Percentiles rank a stretch among this genome's conserved stretches.
phyloP scores from a whole-genome alignment of 768 basidiomycete genomes.

The Galerina sulciceps region DNA sequence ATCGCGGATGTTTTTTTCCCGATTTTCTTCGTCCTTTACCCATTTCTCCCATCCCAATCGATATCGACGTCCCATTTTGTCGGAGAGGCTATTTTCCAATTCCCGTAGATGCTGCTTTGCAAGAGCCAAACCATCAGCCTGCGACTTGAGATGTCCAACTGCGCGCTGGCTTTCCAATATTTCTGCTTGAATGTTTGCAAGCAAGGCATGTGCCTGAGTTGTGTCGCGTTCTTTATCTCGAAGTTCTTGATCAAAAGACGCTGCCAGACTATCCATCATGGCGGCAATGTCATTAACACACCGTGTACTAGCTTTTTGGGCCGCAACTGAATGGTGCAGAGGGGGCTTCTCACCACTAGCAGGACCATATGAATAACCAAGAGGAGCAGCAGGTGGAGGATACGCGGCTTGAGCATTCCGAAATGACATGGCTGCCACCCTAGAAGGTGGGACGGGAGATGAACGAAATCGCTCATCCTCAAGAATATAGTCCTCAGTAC shows the following conservation, averaged over 20 bases:
- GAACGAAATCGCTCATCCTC: slow-evolving; percentile 97
- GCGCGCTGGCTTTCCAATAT: slow-evolving; percentile 84
- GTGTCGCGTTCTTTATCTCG: slow-evolving; percentile 91
- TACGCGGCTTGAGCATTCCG: slow-evolving; percentile 70
- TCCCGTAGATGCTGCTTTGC: slow-evolving; percentile 61
- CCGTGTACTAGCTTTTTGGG: slow-evolving; percentile 83
- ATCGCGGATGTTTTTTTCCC: slow-evolving; percentile 73
- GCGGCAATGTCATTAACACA: slow-evolving; percentile 84
- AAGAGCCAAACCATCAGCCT: slow-evolving; percentile 68
- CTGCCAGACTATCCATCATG: slow-evolving; percentile 87
- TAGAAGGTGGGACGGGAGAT: slow-evolving; percentile 80
- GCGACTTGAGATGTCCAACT: slow-evolving; percentile 67
- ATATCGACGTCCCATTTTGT: slow-evolving; percentile 83
- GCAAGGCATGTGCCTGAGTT: slow-evolving; percentile 84
- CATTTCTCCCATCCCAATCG: slow-evolving; percentile 93
- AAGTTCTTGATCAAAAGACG: slow-evolving; percentile 91
- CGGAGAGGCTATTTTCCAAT: slow-evolving; percentile 66
- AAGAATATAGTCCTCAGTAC: slow-evolving; percentile 97
- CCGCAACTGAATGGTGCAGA: slow-evolving; percentile 84
- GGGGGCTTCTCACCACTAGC: slow-evolving; percentile 68
- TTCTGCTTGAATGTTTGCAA: slow-evolving; percentile 87
- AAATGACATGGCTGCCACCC: slow-evolving; percentile 69
- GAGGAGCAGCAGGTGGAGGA: slow-evolving; percentile 46
- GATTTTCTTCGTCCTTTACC: slow-evolving; percentile 81
- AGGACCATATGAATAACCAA: slow-evolving; percentile 48